Evolutionary conservation across 2,329 filamentous ascomycete genomes (phyloP).

Genomic region (Colletotrichum sojae): DNA sequence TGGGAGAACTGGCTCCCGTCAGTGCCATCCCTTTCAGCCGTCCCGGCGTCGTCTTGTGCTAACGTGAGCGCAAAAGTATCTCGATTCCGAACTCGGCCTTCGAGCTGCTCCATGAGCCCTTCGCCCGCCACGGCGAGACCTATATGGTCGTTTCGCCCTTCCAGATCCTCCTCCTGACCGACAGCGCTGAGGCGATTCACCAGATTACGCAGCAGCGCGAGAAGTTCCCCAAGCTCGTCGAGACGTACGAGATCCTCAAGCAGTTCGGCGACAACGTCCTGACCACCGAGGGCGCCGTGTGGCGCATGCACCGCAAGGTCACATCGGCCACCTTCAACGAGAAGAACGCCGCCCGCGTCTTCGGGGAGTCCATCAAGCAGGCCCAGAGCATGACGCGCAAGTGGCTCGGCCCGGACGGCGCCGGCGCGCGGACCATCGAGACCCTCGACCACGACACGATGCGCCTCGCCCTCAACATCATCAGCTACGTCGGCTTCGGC

Average conservation of each 20-base stretch:
- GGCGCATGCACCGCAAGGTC: conserved; percentile 81
- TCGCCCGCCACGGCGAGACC: conserved; percentile 72
- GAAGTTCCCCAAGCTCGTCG: conserved; percentile 78
- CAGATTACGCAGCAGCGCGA: conserved; percentile 77
- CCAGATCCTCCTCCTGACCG: conserved; percentile 67
- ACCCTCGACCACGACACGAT: conserved; percentile 76
- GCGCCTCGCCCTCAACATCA: conserved; percentile 69
- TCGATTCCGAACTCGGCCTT: conserved; percentile 74
- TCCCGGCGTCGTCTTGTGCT: conserved; percentile 11
- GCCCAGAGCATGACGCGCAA: conserved; percentile 71
- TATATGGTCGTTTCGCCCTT: conserved; percentile 76
- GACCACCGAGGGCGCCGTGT: conserved; percentile 76
- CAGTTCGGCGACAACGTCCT: conserved; percentile 80
- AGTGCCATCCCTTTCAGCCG: conserved; percentile 45
- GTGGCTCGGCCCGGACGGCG: conserved; percentile 64
- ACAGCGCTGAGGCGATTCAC: conserved; percentile 75
- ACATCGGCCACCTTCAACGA: conserved; percentile 82
- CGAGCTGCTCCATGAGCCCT: conserved; percentile 68
- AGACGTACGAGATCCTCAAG: conserved; percentile 68
- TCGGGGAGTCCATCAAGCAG: conserved; percentile 72
- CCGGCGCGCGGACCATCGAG: conserved; percentile 59
- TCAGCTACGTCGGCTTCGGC: conserved; percentile 80
- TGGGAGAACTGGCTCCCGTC: conserved; percentile 74
- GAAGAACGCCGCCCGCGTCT: conserved; percentile 78
- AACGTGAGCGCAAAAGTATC: conserved; percentile 54